A percentile compares a stretch with the other conserved stretches of the same genome.
Conservation (phyloP, 1,284 basidiomycete species). For the Cerioporus squamosus region DNA sequence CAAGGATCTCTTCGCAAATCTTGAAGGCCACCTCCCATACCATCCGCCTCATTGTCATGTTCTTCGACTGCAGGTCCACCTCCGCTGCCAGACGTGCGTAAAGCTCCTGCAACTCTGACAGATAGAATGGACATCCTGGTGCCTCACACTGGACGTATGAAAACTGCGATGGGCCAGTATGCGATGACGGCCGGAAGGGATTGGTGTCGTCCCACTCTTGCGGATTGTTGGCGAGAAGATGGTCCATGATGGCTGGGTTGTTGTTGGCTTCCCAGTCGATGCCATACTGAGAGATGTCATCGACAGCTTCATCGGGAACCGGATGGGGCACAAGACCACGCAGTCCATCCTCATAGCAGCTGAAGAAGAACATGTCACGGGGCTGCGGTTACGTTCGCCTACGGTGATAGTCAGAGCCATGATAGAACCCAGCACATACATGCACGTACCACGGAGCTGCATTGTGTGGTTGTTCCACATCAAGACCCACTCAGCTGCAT, state of each 20-base stretch:
- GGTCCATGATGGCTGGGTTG: background rate
- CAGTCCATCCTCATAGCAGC: constrained; percentile 22
- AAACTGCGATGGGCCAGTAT: background rate
- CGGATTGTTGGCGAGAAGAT: constrained; percentile 10
- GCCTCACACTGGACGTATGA: constrained; percentile 19
- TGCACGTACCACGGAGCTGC: constrained; percentile 5
- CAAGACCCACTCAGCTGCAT: constrained; percentile 22
- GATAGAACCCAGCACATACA: too few species aligned
- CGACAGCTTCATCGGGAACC: constrained; percentile 22
- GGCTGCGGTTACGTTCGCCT: background rate
- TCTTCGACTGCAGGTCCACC: background rate
- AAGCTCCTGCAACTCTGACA: background rate
- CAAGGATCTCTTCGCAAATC: background rate
- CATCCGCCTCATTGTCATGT: background rate
- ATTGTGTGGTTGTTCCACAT: constrained; percentile 33
- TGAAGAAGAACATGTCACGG: constrained; percentile 26
- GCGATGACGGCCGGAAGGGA: background rate
- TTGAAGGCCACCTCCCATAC: background rate
- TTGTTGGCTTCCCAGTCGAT: constrained; percentile 24
- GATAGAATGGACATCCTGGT: constrained; percentile 13
- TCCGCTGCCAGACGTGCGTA: background rate
- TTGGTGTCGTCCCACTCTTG: constrained; percentile 4
- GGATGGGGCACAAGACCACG: constrained; percentile 10
- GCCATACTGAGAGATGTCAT: constrained; percentile 26
- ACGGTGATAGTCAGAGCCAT: background rate